Percentiles rank a stretch among this genome's conserved stretches.
phyloP scores from a whole-genome alignment of 495 filamentous ascomycete genomes.

The Penicillium cosmopolitanum region DNA sequence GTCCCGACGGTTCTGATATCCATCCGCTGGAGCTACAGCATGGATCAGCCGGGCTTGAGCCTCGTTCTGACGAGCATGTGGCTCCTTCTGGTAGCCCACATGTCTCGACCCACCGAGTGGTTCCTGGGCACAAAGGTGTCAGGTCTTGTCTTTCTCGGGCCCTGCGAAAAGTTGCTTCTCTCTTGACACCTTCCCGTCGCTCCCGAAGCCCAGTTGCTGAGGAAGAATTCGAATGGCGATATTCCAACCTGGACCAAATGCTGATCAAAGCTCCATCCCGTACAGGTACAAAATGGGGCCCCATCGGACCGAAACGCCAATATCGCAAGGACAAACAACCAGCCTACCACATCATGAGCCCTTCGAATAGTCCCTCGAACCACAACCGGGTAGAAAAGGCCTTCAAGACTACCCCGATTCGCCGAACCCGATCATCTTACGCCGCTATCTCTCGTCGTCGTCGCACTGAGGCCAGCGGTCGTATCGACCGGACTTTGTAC shows the following conservation, averaged over 20 bases:
- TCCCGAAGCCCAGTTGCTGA: background rate
- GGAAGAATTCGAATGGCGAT: background rate
- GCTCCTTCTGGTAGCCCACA: too few relatives aligned
- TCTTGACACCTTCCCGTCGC: too few relatives aligned
- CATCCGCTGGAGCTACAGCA: too few relatives aligned
- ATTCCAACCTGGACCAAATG: background rate
- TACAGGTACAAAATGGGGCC: background rate
- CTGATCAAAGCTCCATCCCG: background rate
- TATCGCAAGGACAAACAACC: background rate
- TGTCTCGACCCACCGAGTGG: too few relatives aligned
- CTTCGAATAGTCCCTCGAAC: slow-evolving; percentile 1
- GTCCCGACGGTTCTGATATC: too few relatives aligned
- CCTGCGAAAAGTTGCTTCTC: too few relatives aligned
- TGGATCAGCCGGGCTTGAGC: too few relatives aligned
- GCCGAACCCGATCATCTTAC: slow-evolving; percentile 26
- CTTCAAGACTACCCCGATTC: slow-evolving; percentile 11
- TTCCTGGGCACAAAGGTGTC: too few relatives aligned
- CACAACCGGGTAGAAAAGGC: slow-evolving; percentile 4
- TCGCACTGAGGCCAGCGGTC: slow-evolving; percentile 30
- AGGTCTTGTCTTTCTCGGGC: too few relatives aligned
- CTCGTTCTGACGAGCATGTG: too few relatives aligned
- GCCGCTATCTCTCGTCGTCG: slow-evolving; percentile 37
- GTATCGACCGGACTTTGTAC: slow-evolving; percentile 39
- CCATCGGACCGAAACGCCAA: background rate
- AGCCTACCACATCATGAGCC: background rate